A percentile compares a stretch with the other conserved stretches of the same genome.
Conservation (phyloP, 225 moss, liverwort and hornwort species). For the Thuidium tamariscinum region DNA sequence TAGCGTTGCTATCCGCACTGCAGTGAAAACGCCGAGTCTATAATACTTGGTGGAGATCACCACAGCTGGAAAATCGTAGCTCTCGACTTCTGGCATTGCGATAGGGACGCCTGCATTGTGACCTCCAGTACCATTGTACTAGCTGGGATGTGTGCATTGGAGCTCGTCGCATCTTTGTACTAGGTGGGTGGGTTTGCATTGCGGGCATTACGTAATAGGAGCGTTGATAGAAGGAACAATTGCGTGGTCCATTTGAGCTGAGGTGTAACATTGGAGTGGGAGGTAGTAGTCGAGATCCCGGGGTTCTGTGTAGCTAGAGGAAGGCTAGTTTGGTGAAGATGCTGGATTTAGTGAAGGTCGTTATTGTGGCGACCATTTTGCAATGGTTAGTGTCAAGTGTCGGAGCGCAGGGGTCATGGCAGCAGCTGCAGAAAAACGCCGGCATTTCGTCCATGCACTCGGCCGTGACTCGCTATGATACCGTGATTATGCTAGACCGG, state of each 20-base stretch:
- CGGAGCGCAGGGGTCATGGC: conserved; percentile 13
- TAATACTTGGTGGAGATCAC: neutral
- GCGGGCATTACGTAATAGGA: neutral
- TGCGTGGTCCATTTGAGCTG: neutral
- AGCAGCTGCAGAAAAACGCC: conserved; percentile 14
- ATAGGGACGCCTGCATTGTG: neutral
- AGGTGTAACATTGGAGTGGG: neutral
- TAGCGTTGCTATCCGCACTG: neutral
- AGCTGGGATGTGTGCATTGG: neutral
- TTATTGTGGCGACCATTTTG: neutral
- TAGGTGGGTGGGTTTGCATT: neutral
- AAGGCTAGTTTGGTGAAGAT: neutral
- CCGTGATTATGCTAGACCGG: conserved; percentile 19
- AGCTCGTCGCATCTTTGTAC: neutral
- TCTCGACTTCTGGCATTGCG: neutral
- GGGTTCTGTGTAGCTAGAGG: neutral
- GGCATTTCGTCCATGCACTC: conserved; percentile 35
- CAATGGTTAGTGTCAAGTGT: neutral
- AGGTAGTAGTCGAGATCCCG: neutral
- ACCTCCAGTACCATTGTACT: neutral
- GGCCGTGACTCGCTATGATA: conserved; percentile 9
- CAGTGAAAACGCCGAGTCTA: no score
- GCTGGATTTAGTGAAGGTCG: neutral
- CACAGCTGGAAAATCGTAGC: neutral
- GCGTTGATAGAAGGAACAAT: neutral